phyloP scores from a whole-genome alignment of 495 filamentous ascomycete genomes.

The Podospora pseudopauciseta region DNA sequence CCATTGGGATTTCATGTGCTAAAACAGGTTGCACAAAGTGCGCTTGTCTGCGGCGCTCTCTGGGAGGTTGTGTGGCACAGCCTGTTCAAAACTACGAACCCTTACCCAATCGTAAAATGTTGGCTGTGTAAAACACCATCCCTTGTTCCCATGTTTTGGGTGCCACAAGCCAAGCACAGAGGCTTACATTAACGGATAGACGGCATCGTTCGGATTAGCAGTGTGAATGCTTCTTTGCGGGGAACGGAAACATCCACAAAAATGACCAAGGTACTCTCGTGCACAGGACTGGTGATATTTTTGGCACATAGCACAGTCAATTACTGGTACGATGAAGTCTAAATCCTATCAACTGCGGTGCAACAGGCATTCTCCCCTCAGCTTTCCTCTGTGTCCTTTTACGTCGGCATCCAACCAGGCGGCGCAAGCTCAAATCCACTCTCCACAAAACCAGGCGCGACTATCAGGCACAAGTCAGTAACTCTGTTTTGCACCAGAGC shows the following conservation, averaged over 20 bases:
- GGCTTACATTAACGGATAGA: not conserved
- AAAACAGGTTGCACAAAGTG: not conserved
- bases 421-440: conserved; percentile 37
- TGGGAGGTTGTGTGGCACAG: not conserved
- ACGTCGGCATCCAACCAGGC: conserved; percentile 34
- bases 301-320: not conserved
- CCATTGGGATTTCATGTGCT: not conserved
- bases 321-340: too few species aligned
- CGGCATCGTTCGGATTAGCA: not conserved
- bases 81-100: not conserved
- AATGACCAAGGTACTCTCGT: not conserved
- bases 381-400: not conserved
- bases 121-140: not conserved
- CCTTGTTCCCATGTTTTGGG: not conserved
- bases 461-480: conserved; percentile 7
- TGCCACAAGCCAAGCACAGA: not conserved
- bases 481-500: not conserved
- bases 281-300: not conserved
- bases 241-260: not conserved
- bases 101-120: not conserved
- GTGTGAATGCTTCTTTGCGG: not conserved
- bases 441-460: conserved; percentile 40
- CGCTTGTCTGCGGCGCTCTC: not conserved
- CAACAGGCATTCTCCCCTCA: not conserved
- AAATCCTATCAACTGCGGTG: too few species aligned